Evolutionary conservation across 768 basidiomycete genomes (phyloP).

Genomic region (Auricularia auricula-judae): DNA sequence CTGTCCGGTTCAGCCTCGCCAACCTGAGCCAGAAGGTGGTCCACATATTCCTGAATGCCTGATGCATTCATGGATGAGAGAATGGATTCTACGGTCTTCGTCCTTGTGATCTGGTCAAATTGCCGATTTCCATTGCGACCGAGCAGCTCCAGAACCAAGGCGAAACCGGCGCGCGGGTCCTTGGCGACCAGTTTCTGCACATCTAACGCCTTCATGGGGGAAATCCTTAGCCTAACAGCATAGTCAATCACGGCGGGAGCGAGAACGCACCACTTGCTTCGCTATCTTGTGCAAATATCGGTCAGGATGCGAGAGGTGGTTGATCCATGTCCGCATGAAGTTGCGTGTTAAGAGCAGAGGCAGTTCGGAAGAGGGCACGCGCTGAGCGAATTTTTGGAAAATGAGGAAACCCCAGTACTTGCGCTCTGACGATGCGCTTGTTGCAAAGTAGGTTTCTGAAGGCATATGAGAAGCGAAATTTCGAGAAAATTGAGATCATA

Average conservation of each 20-base stretch:
- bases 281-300: slow-evolving; percentile 86
- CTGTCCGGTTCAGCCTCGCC: slow-evolving; percentile 32
- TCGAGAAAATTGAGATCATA: slow-evolving; percentile 23
- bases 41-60: slow-evolving; percentile 69
- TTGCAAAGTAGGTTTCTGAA: slow-evolving; percentile 76
- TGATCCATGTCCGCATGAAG: slow-evolving; percentile 95
- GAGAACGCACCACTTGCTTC: slow-evolving; percentile 54
- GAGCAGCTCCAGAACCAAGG: slow-evolving; percentile 75
- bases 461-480: background rate
- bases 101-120: slow-evolving; percentile 87
- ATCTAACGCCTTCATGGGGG: slow-evolving; percentile 46
- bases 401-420: slow-evolving; percentile 97
- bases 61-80: slow-evolving; percentile 59
- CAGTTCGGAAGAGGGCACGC: slow-evolving; percentile 51
- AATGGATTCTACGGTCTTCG: slow-evolving; percentile 84
- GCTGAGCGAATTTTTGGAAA: slow-evolving; percentile 67
- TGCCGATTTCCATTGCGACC: slow-evolving; percentile 74
- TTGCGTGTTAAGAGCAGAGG: slow-evolving; percentile 89
- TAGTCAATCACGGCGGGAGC: background rate
- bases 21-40: slow-evolving; percentile 54
- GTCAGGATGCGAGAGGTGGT: slow-evolving; percentile 82
- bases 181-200: slow-evolving; percentile 65
- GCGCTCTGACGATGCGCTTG: slow-evolving; percentile 72
- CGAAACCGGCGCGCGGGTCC: slow-evolving; percentile 72
- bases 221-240: background rate